Evolutionary conservation across 495 filamentous ascomycete genomes (phyloP).

Genomic region (Trichoderma erinaceum): DNA sequence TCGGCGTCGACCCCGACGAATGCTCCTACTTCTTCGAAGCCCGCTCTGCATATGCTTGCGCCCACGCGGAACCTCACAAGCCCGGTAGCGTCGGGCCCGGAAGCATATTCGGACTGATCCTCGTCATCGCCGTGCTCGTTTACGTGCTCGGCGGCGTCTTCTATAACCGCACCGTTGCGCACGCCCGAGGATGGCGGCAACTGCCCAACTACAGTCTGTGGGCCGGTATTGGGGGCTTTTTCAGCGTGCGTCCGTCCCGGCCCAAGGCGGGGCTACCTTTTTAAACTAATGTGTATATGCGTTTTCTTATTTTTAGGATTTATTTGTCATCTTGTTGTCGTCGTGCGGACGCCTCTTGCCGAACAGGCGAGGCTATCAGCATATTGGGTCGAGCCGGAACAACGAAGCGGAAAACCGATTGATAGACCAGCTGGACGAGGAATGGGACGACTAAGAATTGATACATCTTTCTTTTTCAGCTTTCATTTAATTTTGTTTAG

Average conservation of each 20-base stretch:
- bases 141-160: slow-evolving; percentile 91
- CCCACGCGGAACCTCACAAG: slow-evolving; percentile 52
- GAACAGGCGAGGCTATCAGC: slow-evolving; percentile 56
- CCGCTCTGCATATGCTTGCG: slow-evolving; percentile 81
- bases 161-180: slow-evolving; percentile 91
- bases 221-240: slow-evolving; percentile 77
- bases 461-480: no score
- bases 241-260: slow-evolving; percentile 57
- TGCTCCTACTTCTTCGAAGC: slow-evolving; percentile 98
- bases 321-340: slow-evolving; percentile 71
- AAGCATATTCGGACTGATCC: slow-evolving; percentile 91
- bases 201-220: slow-evolving; percentile 91
- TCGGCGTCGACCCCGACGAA: slow-evolving; percentile 74
- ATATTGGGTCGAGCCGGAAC: slow-evolving; percentile 45
- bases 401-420: slow-evolving; percentile 85
- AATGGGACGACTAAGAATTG: slow-evolving; percentile 59
- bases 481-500: background rate
- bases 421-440: slow-evolving; percentile 95
- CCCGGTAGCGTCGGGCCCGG: slow-evolving; percentile 68
- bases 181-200: slow-evolving; percentile 92
- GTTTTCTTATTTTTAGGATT: slow-evolving; percentile 52
- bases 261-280: slow-evolving; percentile 11
- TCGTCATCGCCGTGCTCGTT: slow-evolving; percentile 72
- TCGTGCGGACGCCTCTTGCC: slow-evolving; percentile 65
- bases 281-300: background rate